Evolutionary conservation across 2,329 filamentous ascomycete genomes (phyloP).

Genomic region (Trichoderma aggressivum): DNA sequence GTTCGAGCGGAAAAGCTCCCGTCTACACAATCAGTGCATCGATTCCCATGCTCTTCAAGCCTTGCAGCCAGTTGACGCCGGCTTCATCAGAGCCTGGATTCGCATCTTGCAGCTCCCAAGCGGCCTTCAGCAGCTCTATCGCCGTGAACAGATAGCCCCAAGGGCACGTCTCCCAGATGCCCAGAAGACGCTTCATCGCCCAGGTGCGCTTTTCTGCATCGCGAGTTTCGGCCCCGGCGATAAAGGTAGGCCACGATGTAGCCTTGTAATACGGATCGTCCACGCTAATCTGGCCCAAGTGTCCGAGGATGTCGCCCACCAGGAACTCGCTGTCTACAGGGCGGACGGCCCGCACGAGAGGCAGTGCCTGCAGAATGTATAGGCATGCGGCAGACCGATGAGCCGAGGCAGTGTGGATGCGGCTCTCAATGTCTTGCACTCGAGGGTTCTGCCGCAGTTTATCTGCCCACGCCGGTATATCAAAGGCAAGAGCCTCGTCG

Average conservation of each 20-base stretch:
- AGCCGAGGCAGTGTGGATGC: constrained; percentile 43
- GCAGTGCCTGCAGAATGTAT: constrained; percentile 45
- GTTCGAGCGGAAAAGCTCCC: not conserved
- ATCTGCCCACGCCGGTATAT: constrained; percentile 42
- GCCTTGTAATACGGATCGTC: constrained; percentile 55
- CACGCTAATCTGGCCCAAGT: constrained; percentile 47
- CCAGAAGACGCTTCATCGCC: constrained; percentile 47
- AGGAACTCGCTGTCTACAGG: constrained; percentile 43
- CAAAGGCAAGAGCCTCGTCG: constrained; percentile 40
- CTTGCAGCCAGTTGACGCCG: constrained; percentile 40
- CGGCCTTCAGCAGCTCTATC: constrained; percentile 47
- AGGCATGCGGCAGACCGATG: constrained; percentile 47
- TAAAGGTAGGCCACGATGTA: constrained; percentile 58
- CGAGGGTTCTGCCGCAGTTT: constrained; percentile 36
- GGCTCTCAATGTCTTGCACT: constrained; percentile 40
- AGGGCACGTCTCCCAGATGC: constrained; percentile 44
- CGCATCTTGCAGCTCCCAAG: constrained; percentile 44
- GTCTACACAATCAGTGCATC: constrained; percentile 46
- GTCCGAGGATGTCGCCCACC: constrained; percentile 48
- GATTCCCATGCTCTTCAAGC: constrained; percentile 42
- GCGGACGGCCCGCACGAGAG: constrained; percentile 35
- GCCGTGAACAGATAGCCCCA: constrained; percentile 52
- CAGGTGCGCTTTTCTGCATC: constrained; percentile 46
- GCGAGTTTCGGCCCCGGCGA: constrained; percentile 54
- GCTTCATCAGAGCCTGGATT: constrained; percentile 21